phyloP scores from a whole-genome alignment of 2,329 filamentous ascomycete genomes.

The Botryotinia globosa region DNA sequence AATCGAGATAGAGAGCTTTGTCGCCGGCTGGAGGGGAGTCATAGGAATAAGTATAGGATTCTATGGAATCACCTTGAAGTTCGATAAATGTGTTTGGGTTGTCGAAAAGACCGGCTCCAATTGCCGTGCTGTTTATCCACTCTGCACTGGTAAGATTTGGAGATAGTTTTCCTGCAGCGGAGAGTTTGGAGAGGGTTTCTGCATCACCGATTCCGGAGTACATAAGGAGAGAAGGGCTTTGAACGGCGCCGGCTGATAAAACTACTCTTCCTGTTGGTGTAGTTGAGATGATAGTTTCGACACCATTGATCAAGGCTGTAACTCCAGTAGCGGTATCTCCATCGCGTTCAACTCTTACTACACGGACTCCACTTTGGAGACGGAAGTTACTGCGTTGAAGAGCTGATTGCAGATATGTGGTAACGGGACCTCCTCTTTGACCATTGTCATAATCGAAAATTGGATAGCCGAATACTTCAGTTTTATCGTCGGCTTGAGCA shows the following conservation, averaged over 20 bases:
- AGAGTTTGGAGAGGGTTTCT: slow-evolving; percentile 35
- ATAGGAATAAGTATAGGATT: slow-evolving; percentile 51
- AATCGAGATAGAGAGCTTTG: slow-evolving; percentile 46
- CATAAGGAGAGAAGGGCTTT: slow-evolving; percentile 51
- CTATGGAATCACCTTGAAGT: slow-evolving; percentile 43
- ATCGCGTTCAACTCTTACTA: slow-evolving; percentile 45
- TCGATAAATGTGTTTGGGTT: slow-evolving; percentile 56
- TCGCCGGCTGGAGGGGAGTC: slow-evolving; percentile 44
- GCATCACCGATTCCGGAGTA: slow-evolving; percentile 49
- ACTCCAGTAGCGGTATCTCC: slow-evolving; percentile 44
- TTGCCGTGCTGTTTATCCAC: slow-evolving; percentile 50
- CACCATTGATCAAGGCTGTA: slow-evolving; percentile 39
- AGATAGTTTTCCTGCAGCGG: slow-evolving; percentile 40
- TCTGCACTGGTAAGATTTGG: slow-evolving; percentile 33
- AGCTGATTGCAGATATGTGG: slow-evolving; percentile 50
- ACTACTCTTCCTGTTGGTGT: slow-evolving; percentile 41
- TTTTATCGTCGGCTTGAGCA: slow-evolving; percentile 45
- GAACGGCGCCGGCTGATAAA: slow-evolving; percentile 49
- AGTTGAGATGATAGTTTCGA: slow-evolving; percentile 26
- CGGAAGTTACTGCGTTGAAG: slow-evolving; percentile 44
- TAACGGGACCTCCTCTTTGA: slow-evolving; percentile 49
- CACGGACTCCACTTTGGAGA: slow-evolving; percentile 45
- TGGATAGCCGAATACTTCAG: slow-evolving; percentile 48
- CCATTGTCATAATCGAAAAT: slow-evolving; percentile 49
- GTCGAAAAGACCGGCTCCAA: slow-evolving; percentile 52